Evolutionary conservation across 208 protist genomes (phyloP).

Genomic region (Strigomonas culicis): DNA sequence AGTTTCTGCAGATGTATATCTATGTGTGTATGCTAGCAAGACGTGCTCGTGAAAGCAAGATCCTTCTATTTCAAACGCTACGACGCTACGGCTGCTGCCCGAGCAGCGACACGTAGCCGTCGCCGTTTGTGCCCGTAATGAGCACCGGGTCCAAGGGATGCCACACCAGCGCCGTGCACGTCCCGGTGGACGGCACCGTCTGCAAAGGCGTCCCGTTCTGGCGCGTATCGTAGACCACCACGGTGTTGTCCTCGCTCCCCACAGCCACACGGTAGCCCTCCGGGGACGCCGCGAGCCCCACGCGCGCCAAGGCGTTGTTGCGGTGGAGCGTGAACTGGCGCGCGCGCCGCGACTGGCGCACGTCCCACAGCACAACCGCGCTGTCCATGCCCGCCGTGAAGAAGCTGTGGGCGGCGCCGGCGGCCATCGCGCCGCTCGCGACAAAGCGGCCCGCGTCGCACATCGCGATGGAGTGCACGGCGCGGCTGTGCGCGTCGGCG

Average conservation of each 20-base stretch:
- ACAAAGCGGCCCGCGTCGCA: conserved; percentile 49
- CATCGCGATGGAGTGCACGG: conserved; percentile 62
- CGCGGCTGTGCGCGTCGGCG: conserved; percentile 50
- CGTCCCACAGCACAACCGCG: conserved; percentile 70
- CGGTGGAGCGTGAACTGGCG: conserved; percentile 71
- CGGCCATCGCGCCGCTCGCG: neutral
- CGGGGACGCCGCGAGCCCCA: conserved; percentile 61
- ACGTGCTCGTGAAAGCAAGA: no score
- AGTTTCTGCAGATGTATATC: no score
- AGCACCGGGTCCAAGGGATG: conserved; percentile 65
- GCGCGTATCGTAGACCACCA: conserved; percentile 74
- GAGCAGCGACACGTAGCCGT: no score
- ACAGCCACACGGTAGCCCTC: conserved; percentile 52
- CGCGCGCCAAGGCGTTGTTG: conserved; percentile 47
- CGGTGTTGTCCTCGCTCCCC: conserved; percentile 62
- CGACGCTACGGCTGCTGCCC: no score
- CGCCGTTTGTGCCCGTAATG: no score
- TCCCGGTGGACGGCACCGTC: conserved; percentile 26
- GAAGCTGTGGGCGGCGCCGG: conserved; percentile 41
- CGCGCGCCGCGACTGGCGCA: conserved; percentile 37
- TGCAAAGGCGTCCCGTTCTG: conserved; percentile 32
- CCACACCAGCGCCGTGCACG: conserved; percentile 55
- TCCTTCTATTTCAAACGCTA: no score
- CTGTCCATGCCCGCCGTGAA: conserved; percentile 66
- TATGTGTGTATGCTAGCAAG: no score